These are phyloP conservation scores for Trichoderma asperellum DNA, from an alignment of 2,329 filamentous ascomycete genomes.

Conservation along the genomic window DNA sequence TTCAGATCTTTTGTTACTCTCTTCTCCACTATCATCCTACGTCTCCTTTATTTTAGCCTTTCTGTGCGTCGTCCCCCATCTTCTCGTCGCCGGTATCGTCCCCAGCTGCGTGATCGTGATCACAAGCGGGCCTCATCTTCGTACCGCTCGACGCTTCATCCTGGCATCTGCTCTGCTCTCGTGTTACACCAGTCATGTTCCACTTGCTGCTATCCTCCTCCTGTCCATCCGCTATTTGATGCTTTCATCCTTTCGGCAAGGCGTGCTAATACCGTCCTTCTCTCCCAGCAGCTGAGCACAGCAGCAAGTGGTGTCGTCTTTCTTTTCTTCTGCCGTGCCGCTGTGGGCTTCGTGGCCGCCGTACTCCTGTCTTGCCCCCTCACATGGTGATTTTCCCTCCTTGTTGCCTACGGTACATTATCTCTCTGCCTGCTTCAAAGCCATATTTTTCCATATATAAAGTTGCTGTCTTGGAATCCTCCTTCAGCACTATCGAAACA, in stretches of 20 bases:
- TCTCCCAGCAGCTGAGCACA: constrained; percentile 26
- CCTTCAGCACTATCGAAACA: constrained; percentile 1
- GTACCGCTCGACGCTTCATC: constrained; percentile 27
- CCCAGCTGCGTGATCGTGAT: constrained; percentile 6
- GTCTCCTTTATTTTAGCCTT: background rate
- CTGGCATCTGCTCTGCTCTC: constrained; percentile 25
- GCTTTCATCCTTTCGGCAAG: constrained; percentile 19
- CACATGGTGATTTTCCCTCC: constrained; percentile 1
- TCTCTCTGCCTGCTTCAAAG: background rate
- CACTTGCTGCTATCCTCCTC: constrained; percentile 33
- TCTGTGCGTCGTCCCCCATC: too few species aligned
- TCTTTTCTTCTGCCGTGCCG: constrained; percentile 15
- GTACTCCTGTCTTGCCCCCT: constrained; percentile 10
- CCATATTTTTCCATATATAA: background rate
- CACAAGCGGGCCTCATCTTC: constrained; percentile 9
- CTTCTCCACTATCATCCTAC: background rate
- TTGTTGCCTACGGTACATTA: background rate
- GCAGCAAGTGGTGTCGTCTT: constrained; percentile 20
- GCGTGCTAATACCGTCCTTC: constrained; percentile 23
- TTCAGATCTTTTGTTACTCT: background rate
- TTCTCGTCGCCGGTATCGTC: constrained; percentile 10
- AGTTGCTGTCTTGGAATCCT: background rate
- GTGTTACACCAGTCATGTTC: constrained; percentile 37
- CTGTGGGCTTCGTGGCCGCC: constrained; percentile 8
- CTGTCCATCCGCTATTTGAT: constrained; percentile 30